Percentiles rank a stretch among this genome's conserved stretches.
phyloP scores from a whole-genome alignment of 2,329 filamentous ascomycete species.

The Diaporthe nobilis region DNA sequence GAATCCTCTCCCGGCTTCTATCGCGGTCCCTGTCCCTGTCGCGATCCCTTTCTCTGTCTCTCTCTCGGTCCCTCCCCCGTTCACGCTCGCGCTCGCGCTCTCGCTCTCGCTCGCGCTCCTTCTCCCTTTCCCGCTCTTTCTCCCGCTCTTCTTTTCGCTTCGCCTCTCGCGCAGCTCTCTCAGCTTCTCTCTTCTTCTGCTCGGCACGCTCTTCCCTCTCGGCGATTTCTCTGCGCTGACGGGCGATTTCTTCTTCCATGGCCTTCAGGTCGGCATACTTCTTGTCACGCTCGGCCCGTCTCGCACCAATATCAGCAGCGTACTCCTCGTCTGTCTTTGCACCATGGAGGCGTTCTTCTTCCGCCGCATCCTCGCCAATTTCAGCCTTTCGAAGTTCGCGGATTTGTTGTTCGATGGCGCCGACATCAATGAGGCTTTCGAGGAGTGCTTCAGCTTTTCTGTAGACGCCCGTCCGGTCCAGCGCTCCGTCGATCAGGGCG shows the following conservation, averaged over 20 bases:
- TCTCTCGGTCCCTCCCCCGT: constrained; percentile 60
- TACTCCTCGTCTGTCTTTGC: constrained; percentile 83
- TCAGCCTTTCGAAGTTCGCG: constrained; percentile 77
- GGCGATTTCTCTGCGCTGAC: constrained; percentile 70
- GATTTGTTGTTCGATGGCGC: constrained; percentile 77
- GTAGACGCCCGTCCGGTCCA: constrained; percentile 83
- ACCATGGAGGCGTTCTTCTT: constrained; percentile 74
- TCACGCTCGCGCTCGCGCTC: constrained; percentile 68
- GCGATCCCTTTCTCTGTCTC: constrained; percentile 57
- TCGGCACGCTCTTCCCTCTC: constrained; percentile 61
- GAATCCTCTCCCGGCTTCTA: constrained; percentile 45
- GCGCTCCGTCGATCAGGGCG: constrained; percentile 82
- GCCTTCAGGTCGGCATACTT: constrained; percentile 72
- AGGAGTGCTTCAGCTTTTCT: constrained; percentile 78
- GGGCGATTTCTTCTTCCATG: constrained; percentile 73
- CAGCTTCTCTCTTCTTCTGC: constrained; percentile 51
- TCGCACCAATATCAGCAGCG: constrained; percentile 74
- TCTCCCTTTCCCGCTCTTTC: constrained; percentile 59
- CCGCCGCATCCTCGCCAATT: constrained; percentile 78
- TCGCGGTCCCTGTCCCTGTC: constrained; percentile 53
- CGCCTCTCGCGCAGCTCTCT: constrained; percentile 51
- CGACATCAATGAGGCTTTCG: constrained; percentile 76
- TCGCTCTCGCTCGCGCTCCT: constrained; percentile 57
- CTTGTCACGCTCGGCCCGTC: constrained; percentile 72
- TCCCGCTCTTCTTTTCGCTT: constrained; percentile 53